Evolutionary conservation across 805 yeast genomes (phyloP).

Genomic region (Barnettozyma salicaria): DNA sequence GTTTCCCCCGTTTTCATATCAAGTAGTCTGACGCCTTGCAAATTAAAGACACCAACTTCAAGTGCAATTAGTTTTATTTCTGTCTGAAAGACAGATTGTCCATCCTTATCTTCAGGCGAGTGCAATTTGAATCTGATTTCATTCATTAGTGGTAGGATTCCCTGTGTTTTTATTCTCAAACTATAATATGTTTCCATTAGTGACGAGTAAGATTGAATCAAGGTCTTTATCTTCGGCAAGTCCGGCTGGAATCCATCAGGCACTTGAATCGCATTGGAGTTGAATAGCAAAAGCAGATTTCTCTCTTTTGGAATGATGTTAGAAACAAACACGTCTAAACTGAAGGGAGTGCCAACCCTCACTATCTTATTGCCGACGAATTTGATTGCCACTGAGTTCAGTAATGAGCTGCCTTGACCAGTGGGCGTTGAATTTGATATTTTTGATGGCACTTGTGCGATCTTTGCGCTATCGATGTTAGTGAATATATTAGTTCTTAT

Average conservation of each 20-base stretch:
- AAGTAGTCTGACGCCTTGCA: conserved; percentile 59
- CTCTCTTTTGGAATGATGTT: conserved; percentile 49
- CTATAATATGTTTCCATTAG: conserved; percentile 32
- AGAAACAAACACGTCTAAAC: conserved; percentile 61
- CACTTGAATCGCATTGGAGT: conserved; percentile 13
- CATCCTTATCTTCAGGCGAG: conserved; percentile 39
- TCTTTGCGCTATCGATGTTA: conserved; percentile 3
- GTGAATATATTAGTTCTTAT: conserved; percentile 17
- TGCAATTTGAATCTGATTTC: conserved; percentile 52
- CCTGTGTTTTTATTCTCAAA: conserved; percentile 40
- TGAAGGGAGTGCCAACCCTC: conserved; percentile 51
- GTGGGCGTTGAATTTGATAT: not conserved
- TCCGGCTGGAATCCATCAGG: conserved; percentile 13
- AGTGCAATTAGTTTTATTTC: conserved; percentile 55
- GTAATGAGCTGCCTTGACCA: not conserved
- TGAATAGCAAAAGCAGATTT: conserved; percentile 43
- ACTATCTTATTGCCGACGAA: conserved; percentile 60
- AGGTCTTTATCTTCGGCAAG: conserved; percentile 23
- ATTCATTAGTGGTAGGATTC: conserved; percentile 57
- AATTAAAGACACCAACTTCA: conserved; percentile 55
- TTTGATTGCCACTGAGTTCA: conserved; percentile 36
- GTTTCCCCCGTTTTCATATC: conserved; percentile 62
- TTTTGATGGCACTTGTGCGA: conserved; percentile 12
- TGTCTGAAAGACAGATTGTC: conserved; percentile 49
- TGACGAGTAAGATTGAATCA: conserved; percentile 20